phyloP scores from a whole-genome alignment of 768 basidiomycete genomes.

The Lactarius pseudohatsudake region DNA sequence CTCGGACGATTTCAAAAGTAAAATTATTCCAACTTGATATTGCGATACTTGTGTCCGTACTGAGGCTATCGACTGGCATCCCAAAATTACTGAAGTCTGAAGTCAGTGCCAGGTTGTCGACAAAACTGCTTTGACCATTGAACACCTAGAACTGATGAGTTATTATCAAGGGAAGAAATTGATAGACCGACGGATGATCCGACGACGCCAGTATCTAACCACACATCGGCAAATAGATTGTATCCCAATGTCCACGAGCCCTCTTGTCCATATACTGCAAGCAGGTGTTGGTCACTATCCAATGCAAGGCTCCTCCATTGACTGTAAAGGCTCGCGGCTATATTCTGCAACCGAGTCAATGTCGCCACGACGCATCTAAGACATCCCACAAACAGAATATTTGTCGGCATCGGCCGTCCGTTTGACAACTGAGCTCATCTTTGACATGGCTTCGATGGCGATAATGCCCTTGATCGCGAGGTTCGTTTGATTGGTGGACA shows the following conservation, averaged over 20 bases:
- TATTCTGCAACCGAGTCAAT: conserved; percentile 8
- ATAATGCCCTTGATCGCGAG: conserved; percentile 71
- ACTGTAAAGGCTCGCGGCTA: background rate
- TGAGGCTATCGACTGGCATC: conserved; percentile 18
- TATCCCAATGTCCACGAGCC: conserved; percentile 59
- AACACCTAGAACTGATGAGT: conserved; percentile 17
- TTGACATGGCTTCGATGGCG: conserved; percentile 62
- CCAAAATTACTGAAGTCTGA: conserved; percentile 12
- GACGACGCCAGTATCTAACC: conserved; percentile 57
- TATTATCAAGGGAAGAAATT: background rate
- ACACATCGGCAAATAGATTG: conserved; percentile 61
- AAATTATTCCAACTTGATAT: background rate
- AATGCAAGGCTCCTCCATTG: conserved; percentile 22
- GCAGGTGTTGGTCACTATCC: conserved; percentile 10
- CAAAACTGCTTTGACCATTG: conserved; percentile 9
- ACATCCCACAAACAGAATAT: conserved; percentile 32
- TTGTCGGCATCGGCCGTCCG: conserved; percentile 25
- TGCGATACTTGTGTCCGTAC: background rate
- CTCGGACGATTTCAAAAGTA: background rate
- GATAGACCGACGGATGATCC: conserved; percentile 20
- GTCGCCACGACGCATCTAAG: background rate
- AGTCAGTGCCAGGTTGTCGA: background rate
- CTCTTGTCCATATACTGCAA: conserved; percentile 10
- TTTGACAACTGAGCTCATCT: conserved; percentile 43
- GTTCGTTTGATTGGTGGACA: conserved; percentile 58